Evolutionary conservation across 2,329 filamentous ascomycete species (phyloP).

Genomic region (Fonsecaea pedrosoi): DNA sequence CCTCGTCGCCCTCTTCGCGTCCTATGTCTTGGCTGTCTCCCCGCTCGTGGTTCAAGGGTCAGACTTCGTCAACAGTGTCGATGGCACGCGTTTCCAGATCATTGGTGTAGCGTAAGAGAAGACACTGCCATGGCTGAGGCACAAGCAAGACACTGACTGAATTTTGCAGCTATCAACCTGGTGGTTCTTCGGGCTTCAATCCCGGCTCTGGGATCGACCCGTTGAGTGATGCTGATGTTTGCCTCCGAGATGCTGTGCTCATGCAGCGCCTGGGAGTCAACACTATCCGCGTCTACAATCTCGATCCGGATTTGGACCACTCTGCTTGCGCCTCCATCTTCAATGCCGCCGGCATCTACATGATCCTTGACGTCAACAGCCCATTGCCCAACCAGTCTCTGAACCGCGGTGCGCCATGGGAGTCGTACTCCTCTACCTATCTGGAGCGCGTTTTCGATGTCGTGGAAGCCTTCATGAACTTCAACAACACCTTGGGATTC

Average conservation of each 20-base stretch:
- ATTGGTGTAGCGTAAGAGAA: constrained; percentile 64
- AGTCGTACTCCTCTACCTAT: constrained; percentile 63
- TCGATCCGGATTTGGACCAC: constrained; percentile 66
- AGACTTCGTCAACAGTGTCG: constrained; percentile 67
- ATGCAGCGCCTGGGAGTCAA: constrained; percentile 70
- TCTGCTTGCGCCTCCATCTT: constrained; percentile 69
- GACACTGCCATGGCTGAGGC: constrained; percentile 2
- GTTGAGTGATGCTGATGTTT: constrained; percentile 63
- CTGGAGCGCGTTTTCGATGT: constrained; percentile 66
- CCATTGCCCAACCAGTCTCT: constrained; percentile 63
- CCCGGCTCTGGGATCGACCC: constrained; percentile 59
- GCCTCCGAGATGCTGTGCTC: constrained; percentile 67
- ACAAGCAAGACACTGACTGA: constrained; percentile 26
- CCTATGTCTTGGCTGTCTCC: constrained; percentile 60
- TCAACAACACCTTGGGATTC: constrained; percentile 70
- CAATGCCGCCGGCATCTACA: constrained; percentile 70
- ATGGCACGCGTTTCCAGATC: constrained; percentile 66
- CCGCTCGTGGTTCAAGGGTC: constrained; percentile 64
- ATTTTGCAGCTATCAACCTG: constrained; percentile 64
- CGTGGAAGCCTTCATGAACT: constrained; percentile 71
- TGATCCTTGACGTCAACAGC: constrained; percentile 70
- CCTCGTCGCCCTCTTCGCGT: constrained; percentile 51
- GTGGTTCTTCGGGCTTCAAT: constrained; percentile 65
- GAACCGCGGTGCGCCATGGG: constrained; percentile 61
- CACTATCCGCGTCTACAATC: constrained; percentile 70